Evolutionary conservation across 805 yeast genomes (phyloP).

Genomic region (Kazachstania africana): DNA sequence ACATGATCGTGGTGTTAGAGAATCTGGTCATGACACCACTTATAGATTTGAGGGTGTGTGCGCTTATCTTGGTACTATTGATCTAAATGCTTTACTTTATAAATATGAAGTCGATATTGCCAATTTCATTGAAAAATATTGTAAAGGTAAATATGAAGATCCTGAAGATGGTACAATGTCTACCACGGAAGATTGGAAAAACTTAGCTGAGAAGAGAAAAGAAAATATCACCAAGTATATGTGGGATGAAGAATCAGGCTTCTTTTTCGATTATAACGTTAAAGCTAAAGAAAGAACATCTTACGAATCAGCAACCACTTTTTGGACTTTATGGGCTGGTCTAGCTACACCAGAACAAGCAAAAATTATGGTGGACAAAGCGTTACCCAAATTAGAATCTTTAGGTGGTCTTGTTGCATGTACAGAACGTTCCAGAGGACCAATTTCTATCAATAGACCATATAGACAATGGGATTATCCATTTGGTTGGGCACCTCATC

Average conservation of each 20-base stretch:
- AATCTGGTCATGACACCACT: constrained; percentile 91
- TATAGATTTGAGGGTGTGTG: constrained; percentile 84
- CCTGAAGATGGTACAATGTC: constrained; percentile 32
- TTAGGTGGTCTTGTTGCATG: constrained; percentile 86
- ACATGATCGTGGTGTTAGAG: constrained; percentile 92
- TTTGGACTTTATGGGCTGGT: constrained; percentile 89
- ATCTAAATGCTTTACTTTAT: constrained; percentile 72
- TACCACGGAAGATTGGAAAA: constrained; percentile 46
- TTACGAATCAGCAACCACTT: constrained; percentile 79
- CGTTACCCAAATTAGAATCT: constrained; percentile 64
- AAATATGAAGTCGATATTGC: constrained; percentile 87
- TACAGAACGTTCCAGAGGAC: constrained; percentile 63
- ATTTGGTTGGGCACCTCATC: constrained; percentile 98
- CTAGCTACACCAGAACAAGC: constrained; percentile 63
- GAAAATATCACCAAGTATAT: constrained; percentile 49
- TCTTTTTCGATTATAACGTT: constrained; percentile 77
- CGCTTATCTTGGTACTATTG: constrained; percentile 84
- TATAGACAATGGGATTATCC: constrained; percentile 98
- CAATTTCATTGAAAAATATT: constrained; percentile 41
- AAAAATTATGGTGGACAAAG: constrained; percentile 38
- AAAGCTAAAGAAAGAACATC: constrained; percentile 40
- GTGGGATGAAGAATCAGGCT: constrained; percentile 74
- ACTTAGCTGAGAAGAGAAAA: constrained; percentile 45
- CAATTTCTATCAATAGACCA: constrained; percentile 58
- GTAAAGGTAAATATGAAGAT: constrained; percentile 36